Evolutionary conservation across 495 filamentous ascomycete genomes (phyloP), one percentile per base, ranked within the genome.

Genomic region (Trichoderma virens): DNA sequence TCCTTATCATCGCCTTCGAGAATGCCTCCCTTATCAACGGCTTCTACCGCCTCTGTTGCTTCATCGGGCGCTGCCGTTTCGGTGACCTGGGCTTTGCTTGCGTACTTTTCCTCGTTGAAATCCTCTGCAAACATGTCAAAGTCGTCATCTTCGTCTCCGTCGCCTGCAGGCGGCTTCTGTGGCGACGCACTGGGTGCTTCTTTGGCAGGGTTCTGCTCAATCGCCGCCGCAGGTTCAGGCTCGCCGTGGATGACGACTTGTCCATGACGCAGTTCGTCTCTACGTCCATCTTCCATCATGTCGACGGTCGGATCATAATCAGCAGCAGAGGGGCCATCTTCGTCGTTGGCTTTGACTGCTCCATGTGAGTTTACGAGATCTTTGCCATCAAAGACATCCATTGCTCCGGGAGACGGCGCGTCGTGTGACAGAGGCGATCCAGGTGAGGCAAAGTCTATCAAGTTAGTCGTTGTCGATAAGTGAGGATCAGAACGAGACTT

Each of bases 41-140:
- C 67, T 9, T 68, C 68, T 38, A 76, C 73, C 3, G 75, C 74
- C 60, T 83, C 81, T 16, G 67, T 62, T 66, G 27, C 34, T n/a
- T 77, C 63, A 54, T 61, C 60, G 30, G 70, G 61, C 14, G 43
- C 64, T 20, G 65, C 70, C 39, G 79, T 76, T n/a, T 78, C 62
- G 6, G 8, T 34, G 5, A 25, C 70, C 62, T 76, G 70, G 14
- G 74, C 67, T 43, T 77, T 74, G 20, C 73, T 70, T 13, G 75
- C 90, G 75, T 95, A 95, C 82, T 95, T 93, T 71, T 94, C 90
- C 65, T 95, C 90, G 62, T 89, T 89, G 65, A 91, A 90, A 62
- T 92, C 90, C 47, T 94, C 90, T 20, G 90, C 91, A 73, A 98
- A 98, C 93, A 98, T 98, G 73, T 98, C 95, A 74, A 92, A 93